Evolutionary conservation across 768 basidiomycete genomes (phyloP).

Genomic region (Tulasnella sp.): DNA sequence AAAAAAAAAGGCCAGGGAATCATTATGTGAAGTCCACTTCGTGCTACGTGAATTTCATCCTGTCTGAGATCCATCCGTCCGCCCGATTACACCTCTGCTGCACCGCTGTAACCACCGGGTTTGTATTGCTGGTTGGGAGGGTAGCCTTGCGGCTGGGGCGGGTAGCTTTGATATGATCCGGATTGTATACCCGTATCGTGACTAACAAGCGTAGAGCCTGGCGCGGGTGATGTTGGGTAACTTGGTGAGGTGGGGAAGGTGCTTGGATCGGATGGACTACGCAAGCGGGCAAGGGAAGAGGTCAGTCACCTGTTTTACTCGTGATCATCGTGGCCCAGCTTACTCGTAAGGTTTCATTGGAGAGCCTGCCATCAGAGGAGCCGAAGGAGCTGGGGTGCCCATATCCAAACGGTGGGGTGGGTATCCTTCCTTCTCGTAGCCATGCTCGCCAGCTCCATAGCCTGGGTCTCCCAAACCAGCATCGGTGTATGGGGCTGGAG

Average conservation of each 20-base stretch:
- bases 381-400: conserved; percentile 14
- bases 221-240: neutral
- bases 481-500: conserved; percentile 3
- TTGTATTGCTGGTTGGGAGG: neutral
- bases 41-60: conserved; percentile 1
- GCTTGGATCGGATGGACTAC: conserved; percentile 10
- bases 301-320: neutral
- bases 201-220: neutral
- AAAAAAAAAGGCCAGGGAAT: too few species aligned
- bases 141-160: neutral
- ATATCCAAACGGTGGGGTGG: conserved; percentile 13
- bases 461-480: neutral
- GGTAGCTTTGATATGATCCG: neutral
- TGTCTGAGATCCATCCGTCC: neutral
- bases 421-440: neutral
- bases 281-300: neutral
- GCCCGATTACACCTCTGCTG: conserved; percentile 11
- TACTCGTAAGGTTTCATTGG: conserved; percentile 23
- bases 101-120: conserved; percentile 12
- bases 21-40: neutral
- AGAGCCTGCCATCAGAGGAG: neutral
- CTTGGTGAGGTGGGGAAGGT: conserved; percentile 5
- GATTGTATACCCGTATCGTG: neutral
- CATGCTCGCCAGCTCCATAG: neutral
- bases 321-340: neutral